Percentiles rank a stretch among this genome's conserved stretches.
phyloP scores from a whole-genome alignment of 2,329 filamentous ascomycete genomes.

The Hawksworthiomyces lignivorus region DNA sequence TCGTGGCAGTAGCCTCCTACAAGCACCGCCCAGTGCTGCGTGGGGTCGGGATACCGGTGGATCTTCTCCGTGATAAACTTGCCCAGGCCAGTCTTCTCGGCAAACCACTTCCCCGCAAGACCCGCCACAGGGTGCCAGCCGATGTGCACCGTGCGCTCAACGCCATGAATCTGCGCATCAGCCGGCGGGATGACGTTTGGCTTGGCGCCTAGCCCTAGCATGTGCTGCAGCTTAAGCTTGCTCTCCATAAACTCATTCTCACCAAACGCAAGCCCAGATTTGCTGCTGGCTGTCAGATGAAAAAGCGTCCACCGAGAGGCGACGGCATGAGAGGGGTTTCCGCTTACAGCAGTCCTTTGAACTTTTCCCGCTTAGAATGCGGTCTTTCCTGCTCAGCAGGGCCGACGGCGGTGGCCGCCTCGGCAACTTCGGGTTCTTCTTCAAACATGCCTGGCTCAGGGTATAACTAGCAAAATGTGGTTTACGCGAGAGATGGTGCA shows the following conservation, averaged over 20 bases:
- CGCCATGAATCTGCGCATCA: constrained; percentile 27
- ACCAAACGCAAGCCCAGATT: constrained; percentile 5
- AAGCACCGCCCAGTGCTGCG: constrained; percentile 53
- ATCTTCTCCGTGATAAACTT: constrained; percentile 49
- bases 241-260: constrained; percentile 29
- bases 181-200: constrained; percentile 36
- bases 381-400: background rate
- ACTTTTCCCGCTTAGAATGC: constrained; percentile 13
- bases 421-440: constrained; percentile 9
- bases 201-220: constrained; percentile 34
- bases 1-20: constrained; percentile 49
- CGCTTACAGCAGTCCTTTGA: constrained; percentile 15
- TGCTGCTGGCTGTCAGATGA: background rate
- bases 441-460: constrained; percentile 9
- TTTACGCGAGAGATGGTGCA: too few relatives aligned
- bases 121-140: constrained; percentile 54
- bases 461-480: too few relatives aligned
- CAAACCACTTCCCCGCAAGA: constrained; percentile 50
- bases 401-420: constrained; percentile 8
- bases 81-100: constrained; percentile 46
- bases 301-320: too few relatives aligned
- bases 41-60: constrained; percentile 48
- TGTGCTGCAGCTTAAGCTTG: constrained; percentile 33
- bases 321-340: background rate
- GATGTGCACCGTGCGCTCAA: constrained; percentile 39